Evolutionary conservation across 1,139 yeast genomes (phyloP).

Genomic region (Sugiyamaella japonica): DNA sequence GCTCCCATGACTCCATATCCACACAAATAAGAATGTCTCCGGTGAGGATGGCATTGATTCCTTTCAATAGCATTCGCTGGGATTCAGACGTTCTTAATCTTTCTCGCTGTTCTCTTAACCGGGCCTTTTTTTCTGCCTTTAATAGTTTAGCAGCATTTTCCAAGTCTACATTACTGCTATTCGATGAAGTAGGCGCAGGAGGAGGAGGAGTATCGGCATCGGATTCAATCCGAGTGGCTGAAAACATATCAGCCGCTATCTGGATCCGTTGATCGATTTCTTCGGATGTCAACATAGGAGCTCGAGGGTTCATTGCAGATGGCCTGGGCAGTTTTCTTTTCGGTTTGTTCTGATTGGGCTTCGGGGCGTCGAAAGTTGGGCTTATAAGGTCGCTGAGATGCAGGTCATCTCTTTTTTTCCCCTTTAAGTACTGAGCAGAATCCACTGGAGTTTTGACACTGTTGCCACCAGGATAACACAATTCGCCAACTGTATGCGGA

Average conservation of each 20-base stretch:
- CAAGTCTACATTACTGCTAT: background rate
- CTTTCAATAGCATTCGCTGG: slow-evolving; percentile 8
- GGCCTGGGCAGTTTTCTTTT: background rate
- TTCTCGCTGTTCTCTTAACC: slow-evolving; percentile 1
- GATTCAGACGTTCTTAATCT: background rate
- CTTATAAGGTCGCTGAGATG: background rate
- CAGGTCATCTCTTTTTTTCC: background rate
- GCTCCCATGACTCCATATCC: slow-evolving; percentile 69
- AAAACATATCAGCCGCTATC: background rate
- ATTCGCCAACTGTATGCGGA: too few species aligned
- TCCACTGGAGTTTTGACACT: background rate
- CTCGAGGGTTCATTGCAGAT: background rate
- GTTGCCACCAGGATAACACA: background rate
- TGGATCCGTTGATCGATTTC: background rate
- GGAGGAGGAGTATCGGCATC: background rate
- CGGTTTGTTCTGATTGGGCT: background rate
- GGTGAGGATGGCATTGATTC: slow-evolving; percentile 2
- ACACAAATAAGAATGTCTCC: slow-evolving; percentile 40
- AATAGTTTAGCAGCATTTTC: background rate
- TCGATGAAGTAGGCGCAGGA: background rate
- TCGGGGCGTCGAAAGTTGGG: background rate
- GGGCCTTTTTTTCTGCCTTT: slow-evolving; percentile 4
- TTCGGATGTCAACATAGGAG: background rate
- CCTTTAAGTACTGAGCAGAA: background rate
- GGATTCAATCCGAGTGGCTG: slow-evolving; percentile 3